Base-by-base conservation (phyloP, 768 basidiomycete genomes). In the Pleurotus eryngii region DNA sequence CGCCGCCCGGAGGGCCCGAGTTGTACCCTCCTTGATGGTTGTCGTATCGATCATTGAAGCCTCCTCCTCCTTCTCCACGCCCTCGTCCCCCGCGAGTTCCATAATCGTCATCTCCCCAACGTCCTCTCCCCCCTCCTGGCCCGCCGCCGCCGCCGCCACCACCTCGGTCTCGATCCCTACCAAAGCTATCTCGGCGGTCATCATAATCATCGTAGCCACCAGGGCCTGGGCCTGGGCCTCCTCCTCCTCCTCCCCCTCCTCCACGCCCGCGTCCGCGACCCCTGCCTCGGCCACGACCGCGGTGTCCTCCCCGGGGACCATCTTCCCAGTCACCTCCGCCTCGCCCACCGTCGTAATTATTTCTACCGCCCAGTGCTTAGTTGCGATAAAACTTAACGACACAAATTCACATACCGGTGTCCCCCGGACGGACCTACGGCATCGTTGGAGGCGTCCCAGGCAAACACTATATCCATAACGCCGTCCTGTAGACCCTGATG, bases 401-500 rank as follows among this genome's bases (percentile, higher is more conserved):
- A 15, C 58, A 57, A 51, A 9, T 56, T 14, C 38, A 55, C 65
- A 46, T 70, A 77, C 75, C 75, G 72, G 62, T 74, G 76, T 48
- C 51, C 51, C 17, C 74, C 77, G 40, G 74, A 73, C 43, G 81
- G 79, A 18, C 81, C 72, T 40, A 79, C 74, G 0, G 75, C 71
- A 57, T 87, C 85, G 5, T 75, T 78, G 11, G 81, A 76, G 30
- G 30, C 30, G 57, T 98, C 94, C 89, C 92, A 96, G 30, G 89
- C 89, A 62, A 90, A 92, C 0, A 83, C 76, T 46, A 98, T 86
- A 55, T 95, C 91, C 83, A 97, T 87, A 1, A 87, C 83, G 12
- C 97, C 95, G 64, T 94, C 93, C 66, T 89, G 89, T 53, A 87
- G 66, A 1, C 86, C 81, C 71, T 90, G 85, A 57, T 91, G 87